These are phyloP conservation scores for Sonneratia alba DNA, from an alignment of 345 rosid genomes.

Conservation along the genomic window DNA sequence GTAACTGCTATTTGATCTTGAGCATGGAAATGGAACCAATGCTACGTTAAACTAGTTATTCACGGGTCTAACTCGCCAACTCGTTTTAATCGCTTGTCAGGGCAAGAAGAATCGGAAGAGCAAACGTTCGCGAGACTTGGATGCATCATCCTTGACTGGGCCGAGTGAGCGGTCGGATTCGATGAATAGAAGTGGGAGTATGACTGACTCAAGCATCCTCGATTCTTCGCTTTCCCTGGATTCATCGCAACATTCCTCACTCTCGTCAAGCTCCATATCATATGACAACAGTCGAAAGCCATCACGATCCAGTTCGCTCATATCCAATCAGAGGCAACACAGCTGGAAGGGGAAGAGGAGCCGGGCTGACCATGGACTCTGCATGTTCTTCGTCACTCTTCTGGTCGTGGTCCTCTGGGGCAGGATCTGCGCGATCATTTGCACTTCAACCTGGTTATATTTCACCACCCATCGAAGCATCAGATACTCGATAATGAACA, in stretches of 20 bases:
- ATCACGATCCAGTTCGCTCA: not conserved
- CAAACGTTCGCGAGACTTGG: not conserved
- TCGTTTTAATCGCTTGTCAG: slow-evolving; percentile 7
- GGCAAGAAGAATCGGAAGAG: slow-evolving; percentile 23
- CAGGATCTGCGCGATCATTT: slow-evolving; percentile 37
- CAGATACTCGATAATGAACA: not conserved
- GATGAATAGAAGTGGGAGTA: not conserved
- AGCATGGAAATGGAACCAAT: too few species aligned
- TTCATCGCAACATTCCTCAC: not conserved
- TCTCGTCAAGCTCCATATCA: slow-evolving; percentile 2
- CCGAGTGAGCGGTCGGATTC: not conserved
- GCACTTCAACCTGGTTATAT: slow-evolving; percentile 38
- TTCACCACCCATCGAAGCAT: slow-evolving; percentile 13
- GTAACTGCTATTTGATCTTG: too few species aligned
- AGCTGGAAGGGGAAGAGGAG: not conserved
- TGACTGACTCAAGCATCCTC: not conserved
- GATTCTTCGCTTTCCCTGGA: slow-evolving; percentile 1
- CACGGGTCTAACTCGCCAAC: not conserved
- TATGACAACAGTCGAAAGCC: not conserved
- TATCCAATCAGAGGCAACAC: not conserved
- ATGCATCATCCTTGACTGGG: not conserved
- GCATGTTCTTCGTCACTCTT: slow-evolving; percentile 25
- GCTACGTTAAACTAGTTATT: not conserved
- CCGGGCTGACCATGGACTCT: slow-evolving; percentile 8
- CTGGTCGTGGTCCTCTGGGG: slow-evolving; percentile 40